Conservation (phyloP, 352 stramenopile species). For the Pythium brassicae region DNA sequence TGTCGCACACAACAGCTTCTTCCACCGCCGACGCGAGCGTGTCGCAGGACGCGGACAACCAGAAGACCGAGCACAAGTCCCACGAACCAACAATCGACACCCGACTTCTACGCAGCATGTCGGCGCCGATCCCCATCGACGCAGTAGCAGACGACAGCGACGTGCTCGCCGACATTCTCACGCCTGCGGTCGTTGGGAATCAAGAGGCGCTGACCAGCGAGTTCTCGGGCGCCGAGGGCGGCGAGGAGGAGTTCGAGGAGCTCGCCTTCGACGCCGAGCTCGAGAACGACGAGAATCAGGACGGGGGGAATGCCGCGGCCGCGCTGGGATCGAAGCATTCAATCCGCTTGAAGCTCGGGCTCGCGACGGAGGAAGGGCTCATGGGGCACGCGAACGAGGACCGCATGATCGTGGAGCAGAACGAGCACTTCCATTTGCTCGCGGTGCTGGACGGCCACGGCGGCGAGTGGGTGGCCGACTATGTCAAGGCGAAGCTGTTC, state of each 20-base stretch:
- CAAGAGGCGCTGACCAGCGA: neutral
- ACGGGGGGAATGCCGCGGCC: neutral
- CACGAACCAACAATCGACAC: neutral
- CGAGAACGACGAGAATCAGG: slow-evolving; percentile 12
- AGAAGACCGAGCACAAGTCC: neutral
- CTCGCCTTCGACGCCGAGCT: slow-evolving; percentile 2
- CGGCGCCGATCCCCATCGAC: neutral
- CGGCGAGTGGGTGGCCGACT: slow-evolving; percentile 50
- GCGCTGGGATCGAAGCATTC: slow-evolving; percentile 18
- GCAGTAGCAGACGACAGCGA: neutral
- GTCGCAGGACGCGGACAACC: neutral
- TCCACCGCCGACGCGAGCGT: neutral
- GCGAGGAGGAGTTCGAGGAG: slow-evolving; percentile 13
- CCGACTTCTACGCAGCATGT: slow-evolving; percentile 1
- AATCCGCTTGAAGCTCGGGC: slow-evolving; percentile 38
- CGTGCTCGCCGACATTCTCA: neutral
- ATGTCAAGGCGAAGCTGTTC: slow-evolving; percentile 47
- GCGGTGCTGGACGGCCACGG: slow-evolving; percentile 76
- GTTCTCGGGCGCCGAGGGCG: neutral
- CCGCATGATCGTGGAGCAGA: slow-evolving; percentile 43
- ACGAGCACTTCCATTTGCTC: slow-evolving; percentile 55
- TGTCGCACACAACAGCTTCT: neutral
- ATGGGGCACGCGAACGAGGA: slow-evolving; percentile 70
- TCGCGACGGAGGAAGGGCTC: slow-evolving; percentile 37
- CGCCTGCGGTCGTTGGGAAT: neutral